Percentiles rank a stretch among this genome's conserved stretches.
Evolutionary conservation across 371 early-diverging fungal genomes (phyloP).

Genomic region (Synchytrium microbalum): DNA sequence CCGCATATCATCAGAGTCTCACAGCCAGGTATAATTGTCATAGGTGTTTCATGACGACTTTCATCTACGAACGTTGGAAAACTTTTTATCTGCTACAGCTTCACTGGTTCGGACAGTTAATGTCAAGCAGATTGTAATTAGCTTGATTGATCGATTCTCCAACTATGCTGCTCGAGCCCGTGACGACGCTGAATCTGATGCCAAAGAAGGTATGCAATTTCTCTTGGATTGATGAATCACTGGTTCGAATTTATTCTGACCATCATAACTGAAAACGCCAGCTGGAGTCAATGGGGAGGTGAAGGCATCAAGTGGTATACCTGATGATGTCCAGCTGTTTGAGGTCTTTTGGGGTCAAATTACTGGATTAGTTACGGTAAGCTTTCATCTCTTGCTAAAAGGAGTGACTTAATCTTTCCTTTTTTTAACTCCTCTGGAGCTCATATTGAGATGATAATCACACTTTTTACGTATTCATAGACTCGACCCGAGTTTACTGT

Average conservation of each 20-base stretch:
- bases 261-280: not conserved
- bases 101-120: constrained; percentile 84
- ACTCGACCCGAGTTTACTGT: constrained; percentile 84
- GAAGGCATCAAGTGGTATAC: constrained; percentile 55
- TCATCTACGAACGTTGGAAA: constrained; percentile 83
- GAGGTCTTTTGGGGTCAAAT: constrained; percentile 93
- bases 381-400: not conserved
- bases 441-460: not conserved
- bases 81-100: constrained; percentile 80
- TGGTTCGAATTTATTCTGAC: too few species aligned
- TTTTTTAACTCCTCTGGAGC: not conserved
- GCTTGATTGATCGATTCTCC: constrained; percentile 83
- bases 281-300: constrained; percentile 16
- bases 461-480: constrained; percentile 23
- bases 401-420: not conserved
- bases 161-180: constrained; percentile 67
- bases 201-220: constrained; percentile 11
- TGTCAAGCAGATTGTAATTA: constrained; percentile 88
- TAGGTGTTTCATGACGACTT: constrained; percentile 92
- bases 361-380: constrained; percentile 76
- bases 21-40: not conserved
- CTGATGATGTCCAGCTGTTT: constrained; percentile 78
- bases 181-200: constrained; percentile 27
- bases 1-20: not conserved
- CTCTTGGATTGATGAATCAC: not conserved